phyloP scores from a whole-genome alignment of 805 yeast genomes.

The Torulaspora microellipsoides region DNA sequence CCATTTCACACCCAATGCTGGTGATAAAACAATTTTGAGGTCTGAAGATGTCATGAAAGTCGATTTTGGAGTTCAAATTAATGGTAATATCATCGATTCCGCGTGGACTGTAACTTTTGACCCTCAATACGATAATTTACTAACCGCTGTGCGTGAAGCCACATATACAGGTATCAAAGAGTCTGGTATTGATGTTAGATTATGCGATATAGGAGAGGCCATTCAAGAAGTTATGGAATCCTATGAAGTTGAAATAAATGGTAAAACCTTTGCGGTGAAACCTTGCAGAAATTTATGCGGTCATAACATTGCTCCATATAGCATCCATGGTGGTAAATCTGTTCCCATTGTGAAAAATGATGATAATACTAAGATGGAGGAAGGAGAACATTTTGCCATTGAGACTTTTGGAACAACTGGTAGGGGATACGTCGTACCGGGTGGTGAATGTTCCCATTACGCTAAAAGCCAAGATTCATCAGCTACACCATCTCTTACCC shows the following conservation, averaged over 20 bases:
- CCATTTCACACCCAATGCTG: slow-evolving; percentile 95
- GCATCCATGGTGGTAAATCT: slow-evolving; percentile 90
- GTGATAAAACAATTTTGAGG: slow-evolving; percentile 74
- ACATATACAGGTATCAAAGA: slow-evolving; percentile 89
- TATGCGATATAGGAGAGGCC: slow-evolving; percentile 93
- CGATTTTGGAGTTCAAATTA: slow-evolving; percentile 94
- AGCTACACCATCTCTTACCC: slow-evolving; percentile 43
- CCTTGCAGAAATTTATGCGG: slow-evolving; percentile 92
- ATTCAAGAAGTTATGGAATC: slow-evolving; percentile 97
- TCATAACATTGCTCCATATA: slow-evolving; percentile 80
- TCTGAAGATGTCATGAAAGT: slow-evolving; percentile 95
- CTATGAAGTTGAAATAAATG: slow-evolving; percentile 86
- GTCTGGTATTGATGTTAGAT: slow-evolving; percentile 93
- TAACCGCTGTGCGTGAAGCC: slow-evolving; percentile 86
- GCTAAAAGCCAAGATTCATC: slow-evolving; percentile 50
- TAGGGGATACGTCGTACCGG: slow-evolving; percentile 76
- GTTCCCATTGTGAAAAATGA: slow-evolving; percentile 95
- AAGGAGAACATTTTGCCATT: slow-evolving; percentile 95
- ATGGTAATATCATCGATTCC: slow-evolving; percentile 90
- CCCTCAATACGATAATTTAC: slow-evolving; percentile 70
- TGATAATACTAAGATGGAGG: slow-evolving; percentile 97
- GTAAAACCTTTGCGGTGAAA: slow-evolving; percentile 78
- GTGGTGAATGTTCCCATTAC: slow-evolving; percentile 95
- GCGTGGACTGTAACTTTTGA: slow-evolving; percentile 92
- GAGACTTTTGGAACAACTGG: slow-evolving; percentile 99